Evolutionary conservation across 129 eudicot genomes (phyloP).

Genomic region (Centaurea solstitialis): DNA sequence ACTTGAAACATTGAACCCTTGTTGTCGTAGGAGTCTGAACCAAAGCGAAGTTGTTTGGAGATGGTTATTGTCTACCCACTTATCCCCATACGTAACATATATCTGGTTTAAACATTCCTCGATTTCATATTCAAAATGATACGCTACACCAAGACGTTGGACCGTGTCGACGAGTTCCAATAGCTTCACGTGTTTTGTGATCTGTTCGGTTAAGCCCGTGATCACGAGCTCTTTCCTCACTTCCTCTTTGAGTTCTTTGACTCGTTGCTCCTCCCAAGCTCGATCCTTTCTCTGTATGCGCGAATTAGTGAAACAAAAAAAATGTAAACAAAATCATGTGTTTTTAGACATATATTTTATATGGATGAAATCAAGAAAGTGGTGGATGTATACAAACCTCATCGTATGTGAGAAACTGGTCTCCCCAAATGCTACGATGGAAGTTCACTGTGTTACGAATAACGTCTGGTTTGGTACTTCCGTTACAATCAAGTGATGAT

Average conservation of each 20-base stretch:
- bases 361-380: too few relatives aligned
- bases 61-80: not conserved
- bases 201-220: too few relatives aligned
- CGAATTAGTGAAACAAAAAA: too few relatives aligned
- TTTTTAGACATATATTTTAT: too few relatives aligned
- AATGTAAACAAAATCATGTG: too few relatives aligned
- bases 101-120: conserved; percentile 7
- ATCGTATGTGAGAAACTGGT: not conserved
- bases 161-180: not conserved
- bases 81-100: not conserved
- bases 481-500: not conserved
- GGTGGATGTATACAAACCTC: not conserved
- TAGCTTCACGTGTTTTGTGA: not conserved
- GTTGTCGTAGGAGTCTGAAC: conserved; percentile 6
- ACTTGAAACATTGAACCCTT: not conserved
- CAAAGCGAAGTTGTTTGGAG: conserved; percentile 3
- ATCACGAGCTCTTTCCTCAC: not conserved
- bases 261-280: not conserved
- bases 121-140: conserved; percentile 5
- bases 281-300: not conserved
- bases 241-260: conserved; percentile 17
- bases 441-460: conserved; percentile 39
- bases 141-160: conserved; percentile 10
- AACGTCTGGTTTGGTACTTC: not conserved
- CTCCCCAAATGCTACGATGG: conserved; percentile 45